phyloP scores from a whole-genome alignment of 352 stramenopile genomes.

The Phytophthora idaei region DNA sequence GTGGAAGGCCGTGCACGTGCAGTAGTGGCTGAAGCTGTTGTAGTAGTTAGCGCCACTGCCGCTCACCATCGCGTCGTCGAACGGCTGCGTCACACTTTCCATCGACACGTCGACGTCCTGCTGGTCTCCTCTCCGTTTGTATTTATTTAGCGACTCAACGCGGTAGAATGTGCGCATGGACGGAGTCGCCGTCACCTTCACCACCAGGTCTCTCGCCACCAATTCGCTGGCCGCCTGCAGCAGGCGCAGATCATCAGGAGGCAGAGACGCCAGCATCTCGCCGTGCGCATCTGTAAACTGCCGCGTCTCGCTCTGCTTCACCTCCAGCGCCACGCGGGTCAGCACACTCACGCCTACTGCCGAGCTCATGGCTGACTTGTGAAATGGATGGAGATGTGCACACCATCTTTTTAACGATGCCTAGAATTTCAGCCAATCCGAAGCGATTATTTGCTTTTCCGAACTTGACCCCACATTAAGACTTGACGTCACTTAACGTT shows the following conservation, averaged over 20 bases:
- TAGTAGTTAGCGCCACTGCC: conserved; percentile 66
- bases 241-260: conserved; percentile 45
- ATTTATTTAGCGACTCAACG: conserved; percentile 71
- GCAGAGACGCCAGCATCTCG: conserved; percentile 53
- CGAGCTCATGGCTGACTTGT: conserved; percentile 24
- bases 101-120: conserved; percentile 18
- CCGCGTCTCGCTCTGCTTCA: conserved; percentile 39
- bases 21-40: conserved; percentile 78
- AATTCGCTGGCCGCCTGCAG: conserved; percentile 64
- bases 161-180: conserved; percentile 64
- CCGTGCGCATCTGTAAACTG: conserved; percentile 48
- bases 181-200: conserved; percentile 52
- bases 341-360: conserved; percentile 45
- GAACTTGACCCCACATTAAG: not conserved
- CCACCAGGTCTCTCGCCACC: conserved; percentile 48
- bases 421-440: not conserved
- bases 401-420: not conserved
- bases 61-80: conserved; percentile 47
- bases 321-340: conserved; percentile 44
- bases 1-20: conserved; percentile 64
- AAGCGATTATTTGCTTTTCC: not conserved
- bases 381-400: not conserved
- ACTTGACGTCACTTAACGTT: not conserved
- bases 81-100: conserved; percentile 42
- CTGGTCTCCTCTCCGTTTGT: conserved; percentile 26